These are phyloP conservation scores for Termitomyces sp. DNA, from an alignment of 768 basidiomycete genomes.

Conservation along the genomic window DNA sequence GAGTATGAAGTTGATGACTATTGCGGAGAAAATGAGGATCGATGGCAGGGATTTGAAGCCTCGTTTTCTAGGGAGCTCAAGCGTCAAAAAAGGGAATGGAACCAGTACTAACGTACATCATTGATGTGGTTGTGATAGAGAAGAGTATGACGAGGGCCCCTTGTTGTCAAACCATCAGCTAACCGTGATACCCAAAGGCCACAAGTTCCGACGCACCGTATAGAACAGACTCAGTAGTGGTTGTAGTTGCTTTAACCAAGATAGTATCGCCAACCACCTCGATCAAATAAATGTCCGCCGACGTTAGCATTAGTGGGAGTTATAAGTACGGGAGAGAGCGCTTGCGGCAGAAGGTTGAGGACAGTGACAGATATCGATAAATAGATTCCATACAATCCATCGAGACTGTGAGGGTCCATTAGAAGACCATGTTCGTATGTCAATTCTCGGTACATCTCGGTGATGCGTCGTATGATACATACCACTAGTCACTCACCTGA, in stretches of 20 bases:
- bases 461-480: too few relatives aligned
- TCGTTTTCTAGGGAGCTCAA: neutral
- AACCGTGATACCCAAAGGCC: too few relatives aligned
- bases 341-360: too few relatives aligned
- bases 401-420: too few relatives aligned
- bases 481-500: too few relatives aligned
- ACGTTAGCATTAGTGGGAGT: neutral
- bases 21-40: neutral
- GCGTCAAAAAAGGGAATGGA: neutral
- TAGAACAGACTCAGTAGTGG: neutral
- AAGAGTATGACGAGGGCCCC: neutral
- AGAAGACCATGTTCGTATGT: too few relatives aligned
- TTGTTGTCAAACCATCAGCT: neutral
- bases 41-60: neutral
- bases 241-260: neutral
- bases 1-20: neutral
- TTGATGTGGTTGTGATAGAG: neutral
- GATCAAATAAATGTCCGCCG: neutral
- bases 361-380: too few relatives aligned
- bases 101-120: neutral
- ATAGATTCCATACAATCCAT: too few relatives aligned
- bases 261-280: neutral
- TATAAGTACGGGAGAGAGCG: neutral
- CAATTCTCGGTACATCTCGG: too few relatives aligned
- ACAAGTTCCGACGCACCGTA: neutral